phyloP scores from a whole-genome alignment of 805 yeast genomes.

The Priceomyces fermenticarens region DNA sequence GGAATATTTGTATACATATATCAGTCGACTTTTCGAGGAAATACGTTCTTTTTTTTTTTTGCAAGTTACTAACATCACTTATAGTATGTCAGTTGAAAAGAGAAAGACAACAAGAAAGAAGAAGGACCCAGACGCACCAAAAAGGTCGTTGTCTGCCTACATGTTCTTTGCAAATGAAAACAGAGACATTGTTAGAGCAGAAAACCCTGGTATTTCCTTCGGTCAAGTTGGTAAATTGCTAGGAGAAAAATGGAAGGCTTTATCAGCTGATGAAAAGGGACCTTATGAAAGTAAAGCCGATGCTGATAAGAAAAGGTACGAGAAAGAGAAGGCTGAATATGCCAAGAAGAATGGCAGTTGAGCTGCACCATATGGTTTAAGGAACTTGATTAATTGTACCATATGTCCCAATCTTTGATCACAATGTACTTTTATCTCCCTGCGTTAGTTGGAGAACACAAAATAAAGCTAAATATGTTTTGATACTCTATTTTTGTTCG shows the following conservation, averaged over 20 bases:
- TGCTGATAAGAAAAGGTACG: conserved; percentile 96
- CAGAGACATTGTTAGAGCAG: conserved; percentile 93
- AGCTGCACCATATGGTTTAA: no score
- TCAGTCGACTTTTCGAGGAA: no score
- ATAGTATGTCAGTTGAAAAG: conserved; percentile 29
- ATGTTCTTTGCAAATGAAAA: conserved; percentile 98
- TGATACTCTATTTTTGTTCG: no score
- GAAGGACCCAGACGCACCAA: conserved; percentile 96
- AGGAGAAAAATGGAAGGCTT: conserved; percentile 96
- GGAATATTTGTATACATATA: no score
- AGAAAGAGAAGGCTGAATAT: conserved; percentile 89
- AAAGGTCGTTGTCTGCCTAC: conserved; percentile 96
- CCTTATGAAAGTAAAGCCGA: conserved; percentile 94
- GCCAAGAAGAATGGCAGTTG: conserved; percentile 32
- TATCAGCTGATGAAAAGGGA: conserved; percentile 73
- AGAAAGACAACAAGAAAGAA: conserved; percentile 45
- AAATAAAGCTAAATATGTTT: no score
- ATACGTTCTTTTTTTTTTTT: no score
- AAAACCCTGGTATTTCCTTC: conserved; percentile 93
- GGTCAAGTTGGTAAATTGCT: conserved; percentile 94
- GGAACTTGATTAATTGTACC: conserved; percentile 2
- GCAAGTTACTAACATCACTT: conserved; percentile 3
- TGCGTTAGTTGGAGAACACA: no score
- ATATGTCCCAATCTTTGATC: not conserved
- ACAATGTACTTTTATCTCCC: no score